phyloP scores from a whole-genome alignment of 2,329 filamentous ascomycete genomes.

The Pochonia chlamydosporia region DNA sequence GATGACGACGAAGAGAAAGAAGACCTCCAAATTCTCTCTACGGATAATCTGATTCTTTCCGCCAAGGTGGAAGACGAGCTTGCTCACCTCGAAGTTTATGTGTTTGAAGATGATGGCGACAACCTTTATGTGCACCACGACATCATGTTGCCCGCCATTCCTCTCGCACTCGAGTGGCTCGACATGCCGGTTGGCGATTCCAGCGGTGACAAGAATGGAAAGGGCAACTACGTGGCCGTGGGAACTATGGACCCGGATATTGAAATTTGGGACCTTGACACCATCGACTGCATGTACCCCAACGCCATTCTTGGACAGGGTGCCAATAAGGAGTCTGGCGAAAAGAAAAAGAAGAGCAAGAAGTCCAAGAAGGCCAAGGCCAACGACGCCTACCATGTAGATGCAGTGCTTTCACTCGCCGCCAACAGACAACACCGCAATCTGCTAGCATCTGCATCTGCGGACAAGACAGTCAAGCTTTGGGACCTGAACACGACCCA shows the following conservation, averaged over 20 bases:
- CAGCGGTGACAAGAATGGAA: conserved; percentile 53
- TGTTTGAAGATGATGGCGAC: conserved; percentile 91
- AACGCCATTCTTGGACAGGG: conserved; percentile 89
- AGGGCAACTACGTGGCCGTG: conserved; percentile 88
- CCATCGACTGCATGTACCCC: conserved; percentile 96
- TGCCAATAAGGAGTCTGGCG: conserved; percentile 44
- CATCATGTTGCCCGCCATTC: conserved; percentile 97
- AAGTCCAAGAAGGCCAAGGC: conserved; percentile 67
- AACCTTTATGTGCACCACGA: conserved; percentile 99
- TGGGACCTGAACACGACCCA: conserved; percentile 92
- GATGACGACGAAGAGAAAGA: conserved; percentile 83
- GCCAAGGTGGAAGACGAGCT: conserved; percentile 96
- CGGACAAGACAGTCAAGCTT: conserved; percentile 94
- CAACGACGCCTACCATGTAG: conserved; percentile 90
- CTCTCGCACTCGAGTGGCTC: conserved; percentile 92
- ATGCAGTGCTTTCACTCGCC: conserved; percentile 84
- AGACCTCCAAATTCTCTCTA: conserved; percentile 86
- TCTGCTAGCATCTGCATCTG: conserved; percentile 87
- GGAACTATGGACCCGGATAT: conserved; percentile 98
- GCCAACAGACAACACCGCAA: conserved; percentile 93
- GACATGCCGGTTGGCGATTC: conserved; percentile 81
- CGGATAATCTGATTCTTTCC: conserved; percentile 87
- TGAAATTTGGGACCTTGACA: conserved; percentile 95
- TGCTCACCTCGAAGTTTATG: conserved; percentile 92
- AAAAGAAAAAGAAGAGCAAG: conserved; percentile 73